Evolutionary conservation across 2,329 filamentous ascomycete genomes (phyloP), one percentile per base, ranked within the genome.

Genomic region (Alternaria conjuncta): DNA sequence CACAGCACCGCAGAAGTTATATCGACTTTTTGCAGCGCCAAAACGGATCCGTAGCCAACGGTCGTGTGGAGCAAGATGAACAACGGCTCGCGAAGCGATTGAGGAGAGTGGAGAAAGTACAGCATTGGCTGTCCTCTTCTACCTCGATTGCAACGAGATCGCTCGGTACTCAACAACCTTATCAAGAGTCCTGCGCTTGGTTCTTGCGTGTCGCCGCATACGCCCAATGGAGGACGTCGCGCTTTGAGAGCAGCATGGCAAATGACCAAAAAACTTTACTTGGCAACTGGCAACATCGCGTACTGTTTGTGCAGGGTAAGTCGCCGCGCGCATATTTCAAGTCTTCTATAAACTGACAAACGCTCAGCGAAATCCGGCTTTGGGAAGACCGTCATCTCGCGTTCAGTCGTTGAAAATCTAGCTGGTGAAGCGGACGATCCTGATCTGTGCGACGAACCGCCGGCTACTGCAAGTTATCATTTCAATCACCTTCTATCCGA

Each of bases 261-360:
- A 73, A 75, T 21, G 65, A 75, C 32, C 45, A 41, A 4, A 49
- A 69, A 45, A 23, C 30, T 15, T 47, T 76, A 21, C 32, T 65
- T 13, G 50, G 36, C 28, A 69, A 57, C 25, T 77, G 75, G 74
- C 71, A 73, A 57, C 67, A 76, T 51, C 66, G 75, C 25, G 62
- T 78, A 2, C 55, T 78, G 6, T 78, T 78, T 57, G 66, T 78
- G 4, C 74, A 78, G 68, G 75, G 74, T 75, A 57, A 21, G 70
- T 18, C 21, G 6, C 28, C 18, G 12, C 20, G 10, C 13, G 20
- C 25, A 30, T 21, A 7, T 1, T 18, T 26, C 32, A 13, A 11
- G 9, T 45, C 18, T n/a, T 13, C n/a, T 20, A 21, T 3, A 13
- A 36, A 32, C 62, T 69, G 28, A 71, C 25, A 55, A 26, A 47